Evolutionary conservation across 331 rosid genomes (phyloP).

Genomic region (Ulmus americana): DNA sequence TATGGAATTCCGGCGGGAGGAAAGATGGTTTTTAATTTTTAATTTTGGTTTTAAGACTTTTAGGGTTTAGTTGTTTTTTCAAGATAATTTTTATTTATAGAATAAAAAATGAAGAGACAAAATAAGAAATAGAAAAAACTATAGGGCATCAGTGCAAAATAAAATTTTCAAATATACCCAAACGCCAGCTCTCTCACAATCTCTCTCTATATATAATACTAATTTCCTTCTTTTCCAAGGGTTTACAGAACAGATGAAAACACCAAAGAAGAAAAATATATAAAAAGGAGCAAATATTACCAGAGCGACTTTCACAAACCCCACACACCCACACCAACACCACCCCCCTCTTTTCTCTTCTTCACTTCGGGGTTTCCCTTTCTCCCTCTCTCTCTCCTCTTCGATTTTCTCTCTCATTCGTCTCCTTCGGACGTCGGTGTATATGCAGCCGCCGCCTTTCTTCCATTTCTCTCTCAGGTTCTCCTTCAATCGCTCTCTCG

Average conservation of each 20-base stretch:
- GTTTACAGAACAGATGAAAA: conserved; percentile 9
- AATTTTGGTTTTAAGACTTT: too few relatives aligned
- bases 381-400: conserved; percentile 15
- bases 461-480: conserved; percentile 59
- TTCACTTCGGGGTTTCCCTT: conserved; percentile 21
- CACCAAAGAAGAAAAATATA: not conserved
- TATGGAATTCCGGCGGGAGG: too few relatives aligned
- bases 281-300: not conserved
- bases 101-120: too few relatives aligned
- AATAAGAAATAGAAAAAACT: too few relatives aligned
- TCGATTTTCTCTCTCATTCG: conserved; percentile 13
- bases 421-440: conserved; percentile 46
- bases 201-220: too few relatives aligned
- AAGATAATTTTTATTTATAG: too few relatives aligned
- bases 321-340: not conserved
- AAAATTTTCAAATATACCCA: too few relatives aligned
- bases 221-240: conserved; percentile 8
- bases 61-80: too few relatives aligned
- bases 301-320: conserved; percentile 12
- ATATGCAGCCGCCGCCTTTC: conserved; percentile 30
- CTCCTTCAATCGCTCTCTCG: not conserved
- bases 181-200: too few relatives aligned
- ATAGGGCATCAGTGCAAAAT: too few relatives aligned
- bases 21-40: too few relatives aligned
- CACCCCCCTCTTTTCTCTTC: conserved; percentile 8